phyloP scores from a whole-genome alignment of 78 protist genomes.

The Bodo saltans region DNA sequence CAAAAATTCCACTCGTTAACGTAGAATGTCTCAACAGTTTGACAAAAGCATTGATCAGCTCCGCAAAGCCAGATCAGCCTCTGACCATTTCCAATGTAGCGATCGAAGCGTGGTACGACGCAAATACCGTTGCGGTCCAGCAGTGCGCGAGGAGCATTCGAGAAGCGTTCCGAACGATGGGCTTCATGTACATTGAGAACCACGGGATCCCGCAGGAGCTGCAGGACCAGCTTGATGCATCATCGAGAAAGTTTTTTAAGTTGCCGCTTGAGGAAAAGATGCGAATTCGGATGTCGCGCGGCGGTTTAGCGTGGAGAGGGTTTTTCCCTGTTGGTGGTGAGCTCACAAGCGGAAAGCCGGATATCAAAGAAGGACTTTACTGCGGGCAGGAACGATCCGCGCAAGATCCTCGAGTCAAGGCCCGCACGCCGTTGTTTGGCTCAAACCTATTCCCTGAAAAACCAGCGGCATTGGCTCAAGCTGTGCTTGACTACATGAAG shows the following conservation, averaged over 20 bases:
- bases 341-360: neutral
- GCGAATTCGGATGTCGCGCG: slow-evolving; percentile 14
- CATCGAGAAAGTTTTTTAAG: slow-evolving; percentile 17
- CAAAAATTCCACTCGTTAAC: too few species aligned
- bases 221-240: neutral
- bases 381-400: neutral
- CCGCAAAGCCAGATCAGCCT: too few species aligned
- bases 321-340: neutral
- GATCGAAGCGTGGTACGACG: too few species aligned
- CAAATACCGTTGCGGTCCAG: neutral
- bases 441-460: neutral
- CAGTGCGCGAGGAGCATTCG: neutral
- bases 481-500: neutral
- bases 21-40: too few species aligned
- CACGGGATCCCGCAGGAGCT: slow-evolving; percentile 20
- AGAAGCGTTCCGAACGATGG: slow-evolving; percentile 18
- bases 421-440: neutral
- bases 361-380: slow-evolving; percentile 11
- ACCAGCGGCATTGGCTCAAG: neutral
- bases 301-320: neutral
- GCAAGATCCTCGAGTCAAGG: neutral
- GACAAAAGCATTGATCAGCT: too few species aligned
- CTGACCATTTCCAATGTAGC: too few species aligned
- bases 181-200: slow-evolving; percentile 38
- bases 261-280: slow-evolving; percentile 30